A percentile compares a stretch with the other conserved stretches of the same genome.
Conservation (phyloP, 2,329 filamentous ascomycete species). For the Trichoderma endophyticum region DNA sequence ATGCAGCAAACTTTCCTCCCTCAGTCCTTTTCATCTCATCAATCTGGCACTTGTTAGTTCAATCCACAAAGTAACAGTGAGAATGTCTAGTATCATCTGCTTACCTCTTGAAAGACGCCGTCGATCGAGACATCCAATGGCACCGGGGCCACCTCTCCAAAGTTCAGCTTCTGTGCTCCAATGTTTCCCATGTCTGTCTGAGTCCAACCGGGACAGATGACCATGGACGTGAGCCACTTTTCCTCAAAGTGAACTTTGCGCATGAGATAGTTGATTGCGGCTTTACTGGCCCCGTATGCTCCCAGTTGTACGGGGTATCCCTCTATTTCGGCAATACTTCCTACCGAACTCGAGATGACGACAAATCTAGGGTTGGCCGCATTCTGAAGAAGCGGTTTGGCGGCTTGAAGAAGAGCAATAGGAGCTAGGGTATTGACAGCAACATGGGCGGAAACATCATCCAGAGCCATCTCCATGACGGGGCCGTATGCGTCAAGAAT, state of each 20-base stretch:
- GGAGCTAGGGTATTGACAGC: not conserved
- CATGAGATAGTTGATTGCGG: constrained; percentile 3
- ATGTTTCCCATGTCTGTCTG: not conserved
- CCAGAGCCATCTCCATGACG: not conserved
- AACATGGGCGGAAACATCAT: not conserved
- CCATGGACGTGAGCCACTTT: not conserved
- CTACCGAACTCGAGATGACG: not conserved
- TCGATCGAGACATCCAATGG: not conserved
- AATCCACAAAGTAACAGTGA: not conserved
- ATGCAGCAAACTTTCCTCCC: not conserved
- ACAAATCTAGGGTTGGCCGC: not conserved
- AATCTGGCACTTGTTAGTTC: not conserved
- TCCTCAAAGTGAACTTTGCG: constrained; percentile 1
- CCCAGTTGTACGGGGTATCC: not conserved
- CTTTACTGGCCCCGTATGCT: not conserved
- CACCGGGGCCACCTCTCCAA: not conserved
- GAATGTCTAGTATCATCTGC: not conserved
- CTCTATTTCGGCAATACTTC: not conserved
- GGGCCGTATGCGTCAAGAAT: not conserved
- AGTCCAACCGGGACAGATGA: not conserved
- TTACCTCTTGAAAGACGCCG: not conserved
- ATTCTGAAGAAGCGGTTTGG: not conserved
- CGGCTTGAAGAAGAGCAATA: constrained; percentile 4
- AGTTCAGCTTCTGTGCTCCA: not conserved
- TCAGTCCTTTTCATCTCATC: not conserved